Percentiles rank a stretch among this genome's conserved stretches.
These are phyloP conservation scores for Neurospora terricola DNA, from an alignment of 495 filamentous ascomycete species.

Conservation along the genomic window DNA sequence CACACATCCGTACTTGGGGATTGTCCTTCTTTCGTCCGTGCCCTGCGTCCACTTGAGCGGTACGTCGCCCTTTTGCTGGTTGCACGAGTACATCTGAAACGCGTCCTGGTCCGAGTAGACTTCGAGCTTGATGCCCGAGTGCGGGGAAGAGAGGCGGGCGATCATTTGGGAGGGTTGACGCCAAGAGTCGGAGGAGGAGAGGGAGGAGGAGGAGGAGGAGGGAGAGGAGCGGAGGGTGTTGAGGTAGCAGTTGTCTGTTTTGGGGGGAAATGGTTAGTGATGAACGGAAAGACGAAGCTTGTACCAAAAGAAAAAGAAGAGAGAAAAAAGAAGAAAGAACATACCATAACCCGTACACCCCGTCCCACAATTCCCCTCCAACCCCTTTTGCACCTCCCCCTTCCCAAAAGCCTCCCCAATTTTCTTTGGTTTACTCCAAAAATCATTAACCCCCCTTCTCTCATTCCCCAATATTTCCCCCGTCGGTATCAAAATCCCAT, in stretches of 20 bases:
- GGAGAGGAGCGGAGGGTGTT: constrained; percentile 28
- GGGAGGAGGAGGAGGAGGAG: constrained; percentile 5
- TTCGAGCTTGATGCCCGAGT: constrained; percentile 64
- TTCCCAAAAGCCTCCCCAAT: constrained; percentile 53
- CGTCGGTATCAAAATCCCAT: constrained; percentile 69
- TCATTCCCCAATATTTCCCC: constrained; percentile 60
- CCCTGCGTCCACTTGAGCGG: constrained; percentile 58
- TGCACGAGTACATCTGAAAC: constrained; percentile 70
- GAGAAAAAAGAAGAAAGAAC: constrained; percentile 4
- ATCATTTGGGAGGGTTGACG: constrained; percentile 42
- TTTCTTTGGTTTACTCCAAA: constrained; percentile 62
- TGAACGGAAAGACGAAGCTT: not conserved
- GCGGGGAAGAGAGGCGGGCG: constrained; percentile 50
- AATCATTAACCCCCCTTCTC: constrained; percentile 58
- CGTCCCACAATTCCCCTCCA: constrained; percentile 53
- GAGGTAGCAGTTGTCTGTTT: constrained; percentile 42
- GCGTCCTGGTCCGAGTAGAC: constrained; percentile 66
- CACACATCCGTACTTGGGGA: constrained; percentile 61
- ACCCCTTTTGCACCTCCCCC: constrained; percentile 31
- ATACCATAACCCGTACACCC: constrained; percentile 71
- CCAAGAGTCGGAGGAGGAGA: constrained; percentile 37
- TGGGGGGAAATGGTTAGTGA: too few species aligned
- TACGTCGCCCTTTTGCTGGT: constrained; percentile 57
- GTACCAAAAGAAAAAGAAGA: not conserved
- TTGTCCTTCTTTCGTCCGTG: constrained; percentile 31